Base-by-base conservation (phyloP, 768 basidiomycete species). In the Daedaleopsis sinensis region DNA sequence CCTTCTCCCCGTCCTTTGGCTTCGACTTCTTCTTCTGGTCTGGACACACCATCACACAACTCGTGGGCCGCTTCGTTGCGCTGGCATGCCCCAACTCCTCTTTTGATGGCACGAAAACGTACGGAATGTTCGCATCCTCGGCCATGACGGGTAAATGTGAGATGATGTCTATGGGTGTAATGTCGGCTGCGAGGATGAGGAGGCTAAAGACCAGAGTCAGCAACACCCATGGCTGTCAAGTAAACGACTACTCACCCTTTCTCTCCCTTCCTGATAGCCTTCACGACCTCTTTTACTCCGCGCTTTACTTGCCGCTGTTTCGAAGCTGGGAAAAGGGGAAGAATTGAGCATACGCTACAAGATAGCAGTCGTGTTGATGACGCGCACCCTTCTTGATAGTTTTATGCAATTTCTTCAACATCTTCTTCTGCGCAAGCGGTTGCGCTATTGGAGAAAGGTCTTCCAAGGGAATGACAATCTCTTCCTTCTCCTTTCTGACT, bases 211-310 rank as follows among this genome's bases (percentile, higher is more conserved):
- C 36, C 8, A 55, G 58, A 37, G n/a, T 56, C 46, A 54, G 43
- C 24, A 37, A 39, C 21, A 19, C 24, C 2, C 27, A 19, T 23
- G 13, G 12, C 4, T 18, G 42, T 50, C 37, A 49, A 37, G 50
- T 49, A 43, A 46, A 47, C 18, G 1, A 47, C 21, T 9, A 79
- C 89, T 62, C 68, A 89, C 94, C 97, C 97, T 80, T 92, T 94
- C 74, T 98, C 96, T 60, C 96, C 96, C 73, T 99, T 99, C 56
- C 96, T 84, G 44, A 99, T 90, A 3, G 94, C 94, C 76, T 99
- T 99, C 47, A 97, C 94, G 37, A 99, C 93, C 76, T 99, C 97
- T 76, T 98, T 98, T 51, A 99, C 96, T 43, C 97, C 97, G 48
- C 97, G 86, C 79, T 97, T 98, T 36, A 98, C 90, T 75, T 97